These are phyloP conservation scores for Knufia petricola DNA, from an alignment of 2,329 filamentous ascomycete species.

Conservation along the genomic window DNA sequence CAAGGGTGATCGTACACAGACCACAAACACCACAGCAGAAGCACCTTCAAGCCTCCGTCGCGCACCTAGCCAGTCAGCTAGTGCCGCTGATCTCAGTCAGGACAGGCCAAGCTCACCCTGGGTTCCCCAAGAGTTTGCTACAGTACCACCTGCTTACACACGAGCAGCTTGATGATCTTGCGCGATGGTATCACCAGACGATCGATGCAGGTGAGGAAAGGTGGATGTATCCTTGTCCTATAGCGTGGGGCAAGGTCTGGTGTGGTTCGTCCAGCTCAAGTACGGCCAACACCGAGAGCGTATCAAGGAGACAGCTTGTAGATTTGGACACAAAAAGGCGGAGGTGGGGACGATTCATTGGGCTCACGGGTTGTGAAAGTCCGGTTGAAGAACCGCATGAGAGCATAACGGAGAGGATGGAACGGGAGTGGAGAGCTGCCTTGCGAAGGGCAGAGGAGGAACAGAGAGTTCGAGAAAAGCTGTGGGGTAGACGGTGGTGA, in stretches of 20 bases:
- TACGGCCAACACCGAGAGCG: neutral
- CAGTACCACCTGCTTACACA: constrained; percentile 35
- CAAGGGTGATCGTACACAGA: neutral
- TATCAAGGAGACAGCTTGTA: constrained; percentile 13
- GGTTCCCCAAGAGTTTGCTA: constrained; percentile 31
- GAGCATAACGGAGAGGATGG: constrained; percentile 21
- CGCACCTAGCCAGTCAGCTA: constrained; percentile 27
- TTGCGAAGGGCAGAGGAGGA: constrained; percentile 24
- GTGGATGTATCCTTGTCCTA: constrained; percentile 27
- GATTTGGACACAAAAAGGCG: constrained; percentile 31
- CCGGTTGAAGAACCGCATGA: constrained; percentile 23
- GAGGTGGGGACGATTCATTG: constrained; percentile 36
- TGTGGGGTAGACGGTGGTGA: constrained; percentile 19
- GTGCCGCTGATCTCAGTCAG: constrained; percentile 30
- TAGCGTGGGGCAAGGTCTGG: constrained; percentile 14
- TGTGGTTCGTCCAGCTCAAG: constrained; percentile 1
- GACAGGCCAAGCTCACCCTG: constrained; percentile 29
- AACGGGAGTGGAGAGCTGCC: constrained; percentile 26
- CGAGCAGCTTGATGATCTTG: constrained; percentile 33
- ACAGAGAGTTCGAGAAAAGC: constrained; percentile 20
- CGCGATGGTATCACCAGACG: constrained; percentile 35
- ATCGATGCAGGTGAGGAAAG: constrained; percentile 28
- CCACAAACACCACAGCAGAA: constrained; percentile 8
- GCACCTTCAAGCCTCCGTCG: constrained; percentile 15
- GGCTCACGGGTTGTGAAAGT: constrained; percentile 30